Conservation (phyloP, 192 early-diverging fungal genomes). For the Podila horticola region DNA sequence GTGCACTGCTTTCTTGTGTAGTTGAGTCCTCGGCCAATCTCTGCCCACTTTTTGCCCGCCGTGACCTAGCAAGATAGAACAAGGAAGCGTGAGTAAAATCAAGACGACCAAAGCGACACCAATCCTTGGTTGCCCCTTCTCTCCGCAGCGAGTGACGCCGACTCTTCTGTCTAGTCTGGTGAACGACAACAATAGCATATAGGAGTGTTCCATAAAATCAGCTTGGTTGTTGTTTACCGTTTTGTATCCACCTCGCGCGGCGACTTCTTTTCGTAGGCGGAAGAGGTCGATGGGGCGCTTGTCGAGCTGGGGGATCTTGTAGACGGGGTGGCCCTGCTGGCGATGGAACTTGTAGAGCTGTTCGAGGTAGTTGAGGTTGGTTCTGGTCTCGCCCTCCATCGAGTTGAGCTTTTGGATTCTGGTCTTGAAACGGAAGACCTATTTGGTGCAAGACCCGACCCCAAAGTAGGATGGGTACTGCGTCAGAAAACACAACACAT, state of each 20-base stretch:
- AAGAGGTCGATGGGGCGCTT: conserved; percentile 88
- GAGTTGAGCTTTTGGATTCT: conserved; percentile 91
- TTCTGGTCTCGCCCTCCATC: conserved; percentile 89
- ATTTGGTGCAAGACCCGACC: background rate
- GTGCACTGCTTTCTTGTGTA: conserved; percentile 74
- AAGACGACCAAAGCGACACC: background rate
- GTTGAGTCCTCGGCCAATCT: conserved; percentile 76
- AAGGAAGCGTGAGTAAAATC: conserved; percentile 4
- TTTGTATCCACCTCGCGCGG: conserved; percentile 76
- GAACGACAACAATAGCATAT: no score
- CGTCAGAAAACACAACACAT: background rate
- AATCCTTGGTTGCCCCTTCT: background rate
- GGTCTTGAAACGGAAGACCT: conserved; percentile 91
- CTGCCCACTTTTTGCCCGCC: conserved; percentile 77
- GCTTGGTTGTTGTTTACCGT: conserved; percentile 51
- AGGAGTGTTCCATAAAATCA: no score
- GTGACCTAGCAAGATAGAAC: conserved; percentile 61
- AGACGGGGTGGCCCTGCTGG: conserved; percentile 77
- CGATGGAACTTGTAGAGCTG: conserved; percentile 91
- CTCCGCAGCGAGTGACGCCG: no score
- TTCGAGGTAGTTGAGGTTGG: conserved; percentile 90
- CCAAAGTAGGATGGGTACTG: background rate
- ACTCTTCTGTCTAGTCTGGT: no score
- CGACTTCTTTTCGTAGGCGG: conserved; percentile 85
- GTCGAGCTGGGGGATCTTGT: conserved; percentile 85